Conservation (phyloP, 176 grass and related monocot genomes). For the Calamus simplicifolius region DNA sequence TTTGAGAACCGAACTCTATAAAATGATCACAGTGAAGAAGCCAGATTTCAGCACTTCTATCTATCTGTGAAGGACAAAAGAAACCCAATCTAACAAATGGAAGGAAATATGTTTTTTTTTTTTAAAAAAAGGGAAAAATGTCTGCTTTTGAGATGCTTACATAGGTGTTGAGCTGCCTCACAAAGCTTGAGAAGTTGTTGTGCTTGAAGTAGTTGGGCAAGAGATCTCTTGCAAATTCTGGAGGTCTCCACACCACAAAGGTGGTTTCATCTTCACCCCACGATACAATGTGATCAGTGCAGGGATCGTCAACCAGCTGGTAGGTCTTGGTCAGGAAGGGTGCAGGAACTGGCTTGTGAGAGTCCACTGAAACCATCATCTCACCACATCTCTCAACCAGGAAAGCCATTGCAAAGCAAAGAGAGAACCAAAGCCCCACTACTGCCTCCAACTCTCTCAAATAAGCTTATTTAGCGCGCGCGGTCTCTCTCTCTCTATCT, state of each 20-base stretch:
- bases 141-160: constrained; percentile 24
- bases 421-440: not conserved
- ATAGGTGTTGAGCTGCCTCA: constrained; percentile 99
- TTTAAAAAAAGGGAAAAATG: too few relatives aligned
- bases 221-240: constrained; percentile 83
- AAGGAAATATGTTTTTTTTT: too few relatives aligned
- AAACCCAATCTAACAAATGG: too few relatives aligned
- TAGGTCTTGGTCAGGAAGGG: constrained; percentile 97
- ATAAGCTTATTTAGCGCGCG: constrained; percentile 6
- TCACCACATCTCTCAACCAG: constrained; percentile 54
- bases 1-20: too few relatives aligned
- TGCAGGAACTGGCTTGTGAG: constrained; percentile 61
- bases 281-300: constrained; percentile 94
- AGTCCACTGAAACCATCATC: constrained; percentile 68
- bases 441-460: not conserved
- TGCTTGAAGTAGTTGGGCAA: constrained; percentile 98
- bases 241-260: constrained; percentile 90
- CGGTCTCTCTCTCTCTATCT: constrained; percentile 17
- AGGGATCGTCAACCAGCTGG: constrained; percentile 94
- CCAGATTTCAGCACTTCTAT: too few relatives aligned
- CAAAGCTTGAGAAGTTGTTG: constrained; percentile 99
- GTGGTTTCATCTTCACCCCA: constrained; percentile 83
- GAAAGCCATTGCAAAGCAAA: constrained; percentile 36
- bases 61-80: too few relatives aligned
- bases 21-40: too few relatives aligned